phyloP scores from a whole-genome alignment of 306 rosid species.

The apple (Malus domestica) region ASM211411v1 NC_041804.1:35358501-35359000 shows the following conservation, averaged over 20 bases:
- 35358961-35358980: background rate
- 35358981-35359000: background rate
- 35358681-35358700: constrained; percentile 68
- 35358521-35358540: constrained; percentile 85
- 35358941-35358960: background rate
- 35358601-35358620: background rate
- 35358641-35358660: constrained; percentile 43
- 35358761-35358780: background rate
- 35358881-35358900: background rate
- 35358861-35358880: background rate
- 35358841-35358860: background rate
- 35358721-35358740: constrained; percentile 56
- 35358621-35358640: background rate
- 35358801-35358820: background rate
- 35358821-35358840: background rate
- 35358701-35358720: constrained; percentile 76
- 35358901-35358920: background rate
- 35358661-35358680: constrained; percentile 80
- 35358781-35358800: background rate
- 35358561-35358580: background rate
- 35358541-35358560: constrained; percentile 16
- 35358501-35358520: constrained; percentile 99
- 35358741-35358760: background rate
- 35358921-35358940: background rate
- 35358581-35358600: background rate